A percentile compares a stretch with the other conserved stretches of the same genome.
Conservation (phyloP, 305 asterid genomes). For the Euphrasia arctica region DNA sequence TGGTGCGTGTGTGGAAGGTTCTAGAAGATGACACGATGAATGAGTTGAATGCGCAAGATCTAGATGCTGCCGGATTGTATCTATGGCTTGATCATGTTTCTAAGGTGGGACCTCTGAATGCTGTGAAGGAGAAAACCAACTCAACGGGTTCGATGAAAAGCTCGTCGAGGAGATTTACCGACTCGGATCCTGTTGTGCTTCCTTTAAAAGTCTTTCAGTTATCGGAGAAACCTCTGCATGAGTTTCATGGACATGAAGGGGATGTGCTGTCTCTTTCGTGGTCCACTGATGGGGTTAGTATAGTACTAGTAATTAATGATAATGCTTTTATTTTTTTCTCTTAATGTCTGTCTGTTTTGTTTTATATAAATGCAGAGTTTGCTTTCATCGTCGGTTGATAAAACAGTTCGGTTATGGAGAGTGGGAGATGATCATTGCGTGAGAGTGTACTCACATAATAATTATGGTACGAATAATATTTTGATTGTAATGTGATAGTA, state of each 20-base stretch:
- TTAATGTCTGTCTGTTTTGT: background rate
- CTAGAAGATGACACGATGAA: constrained; percentile 49
- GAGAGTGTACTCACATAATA: constrained; percentile 62
- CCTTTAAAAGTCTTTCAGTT: constrained; percentile 71
- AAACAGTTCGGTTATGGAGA: constrained; percentile 82
- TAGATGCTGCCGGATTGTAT: constrained; percentile 59
- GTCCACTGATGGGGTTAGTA: constrained; percentile 80
- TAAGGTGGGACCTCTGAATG: constrained; percentile 42
- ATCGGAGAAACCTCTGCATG: constrained; percentile 74
- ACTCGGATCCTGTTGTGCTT: constrained; percentile 63
- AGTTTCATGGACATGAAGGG: constrained; percentile 64
- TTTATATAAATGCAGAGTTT: constrained; percentile 44
- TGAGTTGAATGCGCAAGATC: constrained; percentile 36
- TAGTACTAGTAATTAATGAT: background rate
- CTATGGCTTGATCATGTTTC: constrained; percentile 50
- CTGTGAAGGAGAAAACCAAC: constrained; percentile 39
- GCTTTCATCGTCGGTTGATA: constrained; percentile 75
- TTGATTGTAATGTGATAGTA: background rate
- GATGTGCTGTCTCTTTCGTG: constrained; percentile 80
- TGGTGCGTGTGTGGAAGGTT: constrained; percentile 84
- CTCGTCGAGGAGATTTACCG: constrained; percentile 41
- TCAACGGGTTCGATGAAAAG: background rate
- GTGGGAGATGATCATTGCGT: constrained; percentile 61
- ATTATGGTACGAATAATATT: constrained; percentile 46
- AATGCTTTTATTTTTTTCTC: background rate